Evolutionary conservation across 169 alveolate genomes (phyloP).

Genomic region (Plasmodium vinckei): DNA sequence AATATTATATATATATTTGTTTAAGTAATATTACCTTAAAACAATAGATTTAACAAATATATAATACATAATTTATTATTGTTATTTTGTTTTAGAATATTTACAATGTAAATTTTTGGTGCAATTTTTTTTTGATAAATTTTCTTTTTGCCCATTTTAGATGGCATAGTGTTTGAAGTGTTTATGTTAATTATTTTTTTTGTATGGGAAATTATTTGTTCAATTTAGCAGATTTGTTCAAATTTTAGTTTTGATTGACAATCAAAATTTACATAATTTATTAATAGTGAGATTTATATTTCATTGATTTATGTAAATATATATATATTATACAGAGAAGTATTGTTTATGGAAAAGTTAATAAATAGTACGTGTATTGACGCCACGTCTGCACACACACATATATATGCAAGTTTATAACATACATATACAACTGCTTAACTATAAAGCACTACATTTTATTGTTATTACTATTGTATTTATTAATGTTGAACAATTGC

Average conservation of each 20-base stretch:
- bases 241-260: too few relatives aligned
- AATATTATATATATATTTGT: conserved; percentile 2
- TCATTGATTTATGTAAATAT: conserved; percentile 3
- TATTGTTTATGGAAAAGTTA: neutral
- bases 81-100: neutral
- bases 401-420: neutral
- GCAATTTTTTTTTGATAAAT: conserved; percentile 8
- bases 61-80: neutral
- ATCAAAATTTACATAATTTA: neutral
- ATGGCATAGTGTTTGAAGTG: conserved; percentile 12
- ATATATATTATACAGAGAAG: neutral
- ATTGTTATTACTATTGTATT: neutral
- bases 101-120: conserved; percentile 6
- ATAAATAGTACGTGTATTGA: too few relatives aligned
- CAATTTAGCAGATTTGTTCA: neutral
- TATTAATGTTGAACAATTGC: neutral
- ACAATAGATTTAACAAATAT: neutral
- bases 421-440: neutral
- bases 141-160: conserved; percentile 14
- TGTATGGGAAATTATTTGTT: conserved; percentile 3
- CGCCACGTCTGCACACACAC: too few relatives aligned
- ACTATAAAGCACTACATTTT: neutral
- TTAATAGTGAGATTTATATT: neutral
- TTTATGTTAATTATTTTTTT: conserved; percentile 6
- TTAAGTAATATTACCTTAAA: neutral